phyloP scores from a whole-genome alignment of 1,139 yeast genomes.

The Debaryomycetaceae sp. region DNA sequence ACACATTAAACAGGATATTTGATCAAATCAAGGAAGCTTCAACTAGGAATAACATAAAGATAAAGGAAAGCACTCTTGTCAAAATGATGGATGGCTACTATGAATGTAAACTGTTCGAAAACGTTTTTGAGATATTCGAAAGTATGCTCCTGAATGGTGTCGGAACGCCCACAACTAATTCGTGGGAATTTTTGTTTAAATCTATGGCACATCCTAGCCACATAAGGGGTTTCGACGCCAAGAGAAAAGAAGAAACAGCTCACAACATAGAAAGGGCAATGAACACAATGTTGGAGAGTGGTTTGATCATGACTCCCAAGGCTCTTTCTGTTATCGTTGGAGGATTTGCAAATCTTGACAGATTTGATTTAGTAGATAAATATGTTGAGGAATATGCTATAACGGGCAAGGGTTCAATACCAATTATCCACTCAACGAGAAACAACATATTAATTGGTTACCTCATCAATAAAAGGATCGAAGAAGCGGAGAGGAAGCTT shows the following conservation, averaged over 20 bases:
- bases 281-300: conserved; percentile 24
- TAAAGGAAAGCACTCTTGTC: conserved; percentile 29
- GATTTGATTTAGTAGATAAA: conserved; percentile 31
- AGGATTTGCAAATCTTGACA: conserved; percentile 34
- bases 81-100: conserved; percentile 35
- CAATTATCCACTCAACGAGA: conserved; percentile 27
- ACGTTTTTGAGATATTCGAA: conserved; percentile 34
- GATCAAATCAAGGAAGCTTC: conserved; percentile 24
- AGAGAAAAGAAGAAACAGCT: conserved; percentile 14
- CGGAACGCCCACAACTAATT: conserved; percentile 20
- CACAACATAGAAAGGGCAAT: conserved; percentile 27
- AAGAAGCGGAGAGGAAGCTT: conserved; percentile 33
- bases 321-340: conserved; percentile 31
- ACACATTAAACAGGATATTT: conserved; percentile 20
- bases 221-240: conserved; percentile 13
- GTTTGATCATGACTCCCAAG: conserved; percentile 23
- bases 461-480: conserved; percentile 24
- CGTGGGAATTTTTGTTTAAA: conserved; percentile 38
- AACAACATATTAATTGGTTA: conserved; percentile 38
- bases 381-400: conserved; percentile 19
- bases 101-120: conserved; percentile 24
- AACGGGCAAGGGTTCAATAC: conserved; percentile 15
- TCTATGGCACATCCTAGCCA: conserved; percentile 34
- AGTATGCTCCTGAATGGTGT: conserved; percentile 26
- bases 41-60: conserved; percentile 17